phyloP scores from a whole-genome alignment of 2,329 filamentous ascomycete genomes.

The Fusarium concolor region DNA sequence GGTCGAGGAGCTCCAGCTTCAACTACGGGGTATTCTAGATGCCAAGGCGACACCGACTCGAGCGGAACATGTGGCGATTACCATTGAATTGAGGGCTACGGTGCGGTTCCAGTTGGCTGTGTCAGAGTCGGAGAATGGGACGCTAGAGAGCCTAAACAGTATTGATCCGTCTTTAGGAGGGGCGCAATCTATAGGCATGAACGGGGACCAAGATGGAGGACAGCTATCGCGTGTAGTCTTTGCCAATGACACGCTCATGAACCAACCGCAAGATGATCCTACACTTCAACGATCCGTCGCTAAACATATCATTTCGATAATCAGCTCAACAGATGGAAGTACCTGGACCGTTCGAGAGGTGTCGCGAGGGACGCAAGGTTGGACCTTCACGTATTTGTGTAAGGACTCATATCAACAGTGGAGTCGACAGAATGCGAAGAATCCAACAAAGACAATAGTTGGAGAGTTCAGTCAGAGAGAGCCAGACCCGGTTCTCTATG shows the following conservation, averaged over 20 bases:
- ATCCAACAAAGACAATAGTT: constrained; percentile 54
- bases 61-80: constrained; percentile 62
- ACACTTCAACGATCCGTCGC: constrained; percentile 62
- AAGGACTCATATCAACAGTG: constrained; percentile 64
- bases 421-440: constrained; percentile 60
- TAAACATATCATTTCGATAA: constrained; percentile 58
- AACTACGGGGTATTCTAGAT: constrained; percentile 56
- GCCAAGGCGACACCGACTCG: constrained; percentile 60
- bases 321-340: constrained; percentile 61
- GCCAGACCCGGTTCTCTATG: constrained; percentile 57
- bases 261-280: constrained; percentile 62
- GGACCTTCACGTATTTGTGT: constrained; percentile 66
- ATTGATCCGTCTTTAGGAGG: constrained; percentile 53
- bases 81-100: constrained; percentile 59
- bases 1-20: constrained; percentile 59
- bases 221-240: constrained; percentile 55
- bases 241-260: constrained; percentile 60
- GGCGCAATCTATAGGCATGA: constrained; percentile 31
- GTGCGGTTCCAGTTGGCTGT: constrained; percentile 57
- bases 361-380: constrained; percentile 60
- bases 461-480: constrained; percentile 63
- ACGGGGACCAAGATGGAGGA: constrained; percentile 20
- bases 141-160: constrained; percentile 48
- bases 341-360: constrained; percentile 61
- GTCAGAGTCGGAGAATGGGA: constrained; percentile 53